phyloP scores from a whole-genome alignment of 2,329 filamentous ascomycete genomes.

The Aureobasidium lini region DNA sequence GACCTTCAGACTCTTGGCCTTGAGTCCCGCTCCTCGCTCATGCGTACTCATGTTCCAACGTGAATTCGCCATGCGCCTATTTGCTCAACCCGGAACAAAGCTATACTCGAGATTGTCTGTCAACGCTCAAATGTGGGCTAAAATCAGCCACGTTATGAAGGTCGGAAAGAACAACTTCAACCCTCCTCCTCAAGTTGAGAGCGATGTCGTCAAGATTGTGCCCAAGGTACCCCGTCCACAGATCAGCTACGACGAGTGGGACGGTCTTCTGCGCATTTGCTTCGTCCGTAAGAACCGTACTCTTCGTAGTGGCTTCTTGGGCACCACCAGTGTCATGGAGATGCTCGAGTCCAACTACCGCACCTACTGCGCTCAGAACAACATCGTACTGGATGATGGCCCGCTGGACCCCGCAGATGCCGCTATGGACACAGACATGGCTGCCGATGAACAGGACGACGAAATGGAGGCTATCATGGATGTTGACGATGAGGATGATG shows the following conservation, averaged over 20 bases:
- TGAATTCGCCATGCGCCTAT: conserved; percentile 85
- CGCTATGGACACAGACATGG: conserved; percentile 43
- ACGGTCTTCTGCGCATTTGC: conserved; percentile 73
- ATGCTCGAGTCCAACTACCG: conserved; percentile 85
- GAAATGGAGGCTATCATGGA: conserved; percentile 45
- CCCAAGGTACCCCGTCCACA: conserved; percentile 79
- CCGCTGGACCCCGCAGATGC: conserved; percentile 31
- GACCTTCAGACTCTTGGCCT: conserved; percentile 80
- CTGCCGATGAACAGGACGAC: conserved; percentile 30
- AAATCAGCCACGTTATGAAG: conserved; percentile 71
- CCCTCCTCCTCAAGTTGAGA: conserved; percentile 87
- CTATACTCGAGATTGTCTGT: conserved; percentile 87
- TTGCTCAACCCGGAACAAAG: conserved; percentile 78
- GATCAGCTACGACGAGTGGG: conserved; percentile 92
- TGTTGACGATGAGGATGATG: conserved; percentile 58
- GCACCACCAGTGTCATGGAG: conserved; percentile 69
- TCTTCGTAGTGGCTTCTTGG: conserved; percentile 70
- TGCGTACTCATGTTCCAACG: conserved; percentile 95
- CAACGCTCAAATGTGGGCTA: conserved; percentile 88
- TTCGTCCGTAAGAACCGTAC: conserved; percentile 91
- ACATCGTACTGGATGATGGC: conserved; percentile 68
- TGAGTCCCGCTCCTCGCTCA: conserved; percentile 71
- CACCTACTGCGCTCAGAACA: conserved; percentile 82
- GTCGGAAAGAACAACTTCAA: conserved; percentile 96
- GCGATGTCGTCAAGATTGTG: conserved; percentile 80